Base-by-base conservation (phyloP, 345 rosid species). In the Reutealis trisperma region DNA sequence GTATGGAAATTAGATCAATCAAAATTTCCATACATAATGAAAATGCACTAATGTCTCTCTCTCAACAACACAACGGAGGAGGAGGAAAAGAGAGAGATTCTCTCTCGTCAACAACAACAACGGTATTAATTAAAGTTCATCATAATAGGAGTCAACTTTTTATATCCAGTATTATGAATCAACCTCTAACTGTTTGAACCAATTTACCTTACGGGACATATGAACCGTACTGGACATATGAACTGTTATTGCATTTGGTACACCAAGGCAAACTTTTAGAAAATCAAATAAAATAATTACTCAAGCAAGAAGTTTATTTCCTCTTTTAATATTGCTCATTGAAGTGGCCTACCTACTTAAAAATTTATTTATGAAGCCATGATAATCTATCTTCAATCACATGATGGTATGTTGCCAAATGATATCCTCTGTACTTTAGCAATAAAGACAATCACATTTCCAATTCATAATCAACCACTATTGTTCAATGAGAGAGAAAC, bases 1-100 rank as follows among this genome's bases (percentile, higher is more conserved):
- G 32, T 11, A 74, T 47, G 64, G 71, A 66, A 37, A 64, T 47
- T 45, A 63, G 32, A 67, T 27, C 47, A 71, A 71, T 62, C 42
- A 51, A 62, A 37, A 34, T 21, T 71, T 25, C 21, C n/a, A 55
- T 25, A 51, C n/a, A n/a, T n/a, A n/a, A n/a, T 15, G 2, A 18
- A 76, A 27, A 67, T 37, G 49, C 24, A n/a, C n/a, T n/a, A n/a
- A n/a, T n/a, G n/a, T n/a, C n/a, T n/a, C n/a, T n/a, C n/a, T n/a
- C n/a, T n/a, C n/a, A n/a, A n/a, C n/a, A n/a, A n/a, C n/a, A n/a
- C n/a, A n/a, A n/a, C n/a, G n/a, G n/a, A n/a, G n/a, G n/a, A n/a
- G n/a, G n/a, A n/a, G n/a, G n/a, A n/a, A n/a, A n/a, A n/a, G n/a
- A n/a, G n/a, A n/a, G n/a, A n/a, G n/a, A n/a, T n/a, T n/a, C n/a